A percentile compares a stretch with the other conserved stretches of the same genome.
These are phyloP conservation scores for Raddia guianensis DNA, from an alignment of 176 grass and related monocot genomes.

Conservation along the genomic window DNA sequence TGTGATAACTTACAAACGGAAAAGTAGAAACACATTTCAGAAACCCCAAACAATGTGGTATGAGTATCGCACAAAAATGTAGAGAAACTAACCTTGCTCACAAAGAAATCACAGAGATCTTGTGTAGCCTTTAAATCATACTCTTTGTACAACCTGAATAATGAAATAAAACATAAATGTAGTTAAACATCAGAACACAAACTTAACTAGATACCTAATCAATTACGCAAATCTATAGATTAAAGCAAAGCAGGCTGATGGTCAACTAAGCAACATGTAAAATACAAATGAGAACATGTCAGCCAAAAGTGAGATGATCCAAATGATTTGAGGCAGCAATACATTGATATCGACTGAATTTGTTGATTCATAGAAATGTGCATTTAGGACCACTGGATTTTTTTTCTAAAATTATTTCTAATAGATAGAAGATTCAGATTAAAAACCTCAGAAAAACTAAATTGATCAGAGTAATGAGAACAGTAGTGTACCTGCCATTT, in stretches of 20 bases:
- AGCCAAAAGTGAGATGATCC: neutral
- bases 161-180: neutral
- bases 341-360: neutral
- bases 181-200: neutral
- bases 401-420: neutral
- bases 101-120: constrained; percentile 62
- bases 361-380: neutral
- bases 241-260: neutral
- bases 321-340: neutral
- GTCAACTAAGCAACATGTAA: neutral
- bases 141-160: constrained; percentile 32
- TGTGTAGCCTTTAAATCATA: constrained; percentile 47
- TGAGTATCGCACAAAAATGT: neutral
- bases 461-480: neutral
- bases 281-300: neutral
- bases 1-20: neutral
- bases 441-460: neutral
- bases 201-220: neutral
- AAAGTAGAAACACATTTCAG: constrained; percentile 2
- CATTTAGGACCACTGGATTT: neutral
- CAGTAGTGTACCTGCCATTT: constrained; percentile 41
- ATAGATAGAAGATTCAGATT: neutral
- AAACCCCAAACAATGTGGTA: neutral
- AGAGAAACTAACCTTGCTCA: constrained; percentile 52
- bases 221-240: neutral